Evolutionary conservation across 495 filamentous ascomycete genomes (phyloP).

Genomic region (Penicillium steckii): DNA sequence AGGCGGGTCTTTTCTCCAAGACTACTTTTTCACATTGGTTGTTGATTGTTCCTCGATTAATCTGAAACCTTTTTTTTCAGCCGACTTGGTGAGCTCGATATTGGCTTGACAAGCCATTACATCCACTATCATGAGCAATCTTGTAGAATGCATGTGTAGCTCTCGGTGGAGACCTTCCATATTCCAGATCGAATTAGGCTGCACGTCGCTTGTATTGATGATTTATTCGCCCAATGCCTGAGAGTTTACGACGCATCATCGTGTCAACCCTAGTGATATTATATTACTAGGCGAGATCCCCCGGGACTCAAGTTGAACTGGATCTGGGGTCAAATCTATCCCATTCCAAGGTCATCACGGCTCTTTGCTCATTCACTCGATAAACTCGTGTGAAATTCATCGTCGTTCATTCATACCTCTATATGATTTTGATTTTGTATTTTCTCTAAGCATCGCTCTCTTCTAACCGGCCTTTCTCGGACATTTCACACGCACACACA

Average conservation of each 20-base stretch:
- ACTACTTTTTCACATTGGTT: neutral
- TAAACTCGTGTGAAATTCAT: neutral
- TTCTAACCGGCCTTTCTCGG: no score
- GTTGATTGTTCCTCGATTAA: slow-evolving; percentile 18
- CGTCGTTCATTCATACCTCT: neutral
- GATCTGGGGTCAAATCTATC: neutral
- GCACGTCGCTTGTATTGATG: neutral
- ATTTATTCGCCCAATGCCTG: slow-evolving; percentile 3
- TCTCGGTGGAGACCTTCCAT: slow-evolving; percentile 3
- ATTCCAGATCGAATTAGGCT: slow-evolving; percentile 7
- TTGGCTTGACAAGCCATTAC: neutral
- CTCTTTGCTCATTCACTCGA: neutral
- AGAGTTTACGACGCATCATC: neutral
- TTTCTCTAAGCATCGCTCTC: neutral
- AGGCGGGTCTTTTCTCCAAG: neutral
- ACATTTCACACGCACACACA: no score
- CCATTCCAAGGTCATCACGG: neutral
- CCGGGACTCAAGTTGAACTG: neutral
- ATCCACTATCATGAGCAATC: neutral
- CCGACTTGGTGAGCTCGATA: neutral
- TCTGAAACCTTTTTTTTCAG: slow-evolving; percentile 12
- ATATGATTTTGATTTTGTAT: neutral
- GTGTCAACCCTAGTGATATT: neutral
- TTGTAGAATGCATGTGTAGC: slow-evolving; percentile 1
- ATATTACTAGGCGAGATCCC: neutral